Conservation (phyloP, 805 yeast genomes). For the Sugiyamaella floridensis region DNA sequence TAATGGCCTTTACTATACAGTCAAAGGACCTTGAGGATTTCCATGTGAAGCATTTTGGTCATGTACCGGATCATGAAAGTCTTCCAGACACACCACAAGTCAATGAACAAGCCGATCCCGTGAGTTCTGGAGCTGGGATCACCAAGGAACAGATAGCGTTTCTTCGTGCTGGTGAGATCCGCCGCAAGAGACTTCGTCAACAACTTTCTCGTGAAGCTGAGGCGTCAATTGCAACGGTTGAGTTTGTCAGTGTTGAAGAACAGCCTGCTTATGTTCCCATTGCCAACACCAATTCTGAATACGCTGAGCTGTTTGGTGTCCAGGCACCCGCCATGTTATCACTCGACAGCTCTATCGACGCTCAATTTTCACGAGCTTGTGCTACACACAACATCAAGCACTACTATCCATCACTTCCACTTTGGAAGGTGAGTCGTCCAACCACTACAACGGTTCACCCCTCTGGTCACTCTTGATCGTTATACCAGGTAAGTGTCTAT, state of each 20-base stretch:
- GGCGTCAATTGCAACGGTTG: not conserved
- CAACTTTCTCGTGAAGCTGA: not conserved
- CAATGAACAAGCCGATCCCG: not conserved
- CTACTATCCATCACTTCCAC: conserved; percentile 18
- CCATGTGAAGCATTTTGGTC: conserved; percentile 15
- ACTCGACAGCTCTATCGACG: conserved; percentile 11
- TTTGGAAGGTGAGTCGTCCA: not conserved
- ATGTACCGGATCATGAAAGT: not conserved
- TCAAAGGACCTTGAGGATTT: conserved; percentile 12
- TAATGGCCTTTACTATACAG: not conserved
- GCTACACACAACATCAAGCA: not conserved
- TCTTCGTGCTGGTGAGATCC: conserved; percentile 17
- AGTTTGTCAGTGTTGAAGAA: conserved; percentile 10
- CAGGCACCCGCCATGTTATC: conserved; percentile 1
- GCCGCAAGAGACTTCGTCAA: not conserved
- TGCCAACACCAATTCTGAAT: not conserved
- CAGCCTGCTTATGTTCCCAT: conserved; percentile 7
- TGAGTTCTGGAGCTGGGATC: conserved; percentile 21
- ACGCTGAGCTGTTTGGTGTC: conserved; percentile 11
- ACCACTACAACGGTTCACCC: too few relatives aligned
- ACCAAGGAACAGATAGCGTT: conserved; percentile 22
- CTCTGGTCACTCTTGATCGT: not conserved
- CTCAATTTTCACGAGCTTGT: not conserved
- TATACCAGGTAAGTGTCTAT: not conserved
- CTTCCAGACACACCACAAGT: not conserved